These are phyloP conservation scores for Pezicula radicicola DNA, from an alignment of 2,329 filamentous ascomycete genomes.

Conservation along the genomic window DNA sequence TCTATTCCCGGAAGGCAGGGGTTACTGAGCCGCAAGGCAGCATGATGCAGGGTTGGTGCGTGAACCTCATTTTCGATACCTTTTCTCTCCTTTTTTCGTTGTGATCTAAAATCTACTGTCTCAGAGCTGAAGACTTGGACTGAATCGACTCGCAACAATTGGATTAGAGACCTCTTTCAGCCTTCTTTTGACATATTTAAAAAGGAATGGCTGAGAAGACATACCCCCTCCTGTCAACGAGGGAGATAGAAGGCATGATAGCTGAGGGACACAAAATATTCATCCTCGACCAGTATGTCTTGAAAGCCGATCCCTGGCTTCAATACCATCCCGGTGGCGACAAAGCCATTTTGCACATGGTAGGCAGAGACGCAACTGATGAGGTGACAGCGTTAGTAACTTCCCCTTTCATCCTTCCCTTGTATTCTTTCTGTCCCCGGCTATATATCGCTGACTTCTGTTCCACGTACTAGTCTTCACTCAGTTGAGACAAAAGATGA, in stretches of 20 bases:
- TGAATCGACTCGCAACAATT: too few relatives aligned
- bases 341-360: conserved; percentile 85
- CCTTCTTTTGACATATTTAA: too few relatives aligned
- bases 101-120: too few relatives aligned
- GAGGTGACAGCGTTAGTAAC: conserved; percentile 76
- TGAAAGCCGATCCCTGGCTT: conserved; percentile 84
- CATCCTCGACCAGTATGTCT: conserved; percentile 72
- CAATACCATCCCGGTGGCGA: conserved; percentile 86
- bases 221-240: conserved; percentile 22
- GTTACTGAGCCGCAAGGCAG: too few relatives aligned
- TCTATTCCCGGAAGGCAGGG: too few relatives aligned
- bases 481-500: conserved; percentile 60
- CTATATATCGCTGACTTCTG: not conserved
- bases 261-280: conserved; percentile 74
- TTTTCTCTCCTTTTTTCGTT: too few relatives aligned
- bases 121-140: too few relatives aligned
- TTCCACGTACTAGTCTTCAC: conserved; percentile 61
- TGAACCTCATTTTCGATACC: too few relatives aligned
- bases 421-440: not conserved
- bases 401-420: conserved; percentile 6
- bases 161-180: too few relatives aligned
- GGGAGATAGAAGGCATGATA: conserved; percentile 74
- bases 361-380: conserved; percentile 86
- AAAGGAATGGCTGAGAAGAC: too few relatives aligned
- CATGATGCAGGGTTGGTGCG: too few relatives aligned